Evolutionary conservation across 306 rosid species (phyloP), one percentile per base, ranked within the genome.

Genomic region (Astragalus membranaceus): DNA sequence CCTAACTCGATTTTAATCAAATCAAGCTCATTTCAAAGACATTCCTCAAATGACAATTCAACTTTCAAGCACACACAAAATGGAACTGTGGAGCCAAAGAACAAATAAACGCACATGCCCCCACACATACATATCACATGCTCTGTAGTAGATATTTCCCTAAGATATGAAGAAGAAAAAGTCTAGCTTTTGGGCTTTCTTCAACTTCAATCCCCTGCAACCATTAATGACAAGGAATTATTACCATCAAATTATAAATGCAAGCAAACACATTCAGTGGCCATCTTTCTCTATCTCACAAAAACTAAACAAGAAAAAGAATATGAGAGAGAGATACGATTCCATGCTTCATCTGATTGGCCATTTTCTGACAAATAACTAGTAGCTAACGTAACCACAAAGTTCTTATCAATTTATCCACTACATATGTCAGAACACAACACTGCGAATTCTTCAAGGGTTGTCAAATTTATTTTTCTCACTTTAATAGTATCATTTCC

Each of bases 141-240:
- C 53, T 11, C 8, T 60, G 39, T 63, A 70, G 39, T 63, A 70
- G 52, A 67, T 70, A 64, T 73, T 4, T 6, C 8, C 75, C 23
- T 37, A 41, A 1, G 9, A 56, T 17, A 16, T 6, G 15, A 12
- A 73, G 11, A 44, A 13, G 23, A 17, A 55, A 8, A 10, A 33
- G 4, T 36, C 55, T 48, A 23, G 32, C 50, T 17, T 43, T 55
- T 50, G 12, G 20, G 60, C 15, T 82, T 78, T 81, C 77, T 83
- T 81, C 81, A 68, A 48, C 77, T 83, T 81, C 81, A 68, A 48
- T 33, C 69, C 46, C 63, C 16, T 79, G 76, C 87, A 30, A 62
- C 70, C 36, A 80, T 73, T 8, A 75, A 42, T 76, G 49, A 44
- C 32, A 13, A 20, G 6, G 13, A 46, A 80, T 65, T 79, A 78